Evolutionary conservation across 768 basidiomycete species (phyloP).

Genomic region (Podaxis sp.): DNA sequence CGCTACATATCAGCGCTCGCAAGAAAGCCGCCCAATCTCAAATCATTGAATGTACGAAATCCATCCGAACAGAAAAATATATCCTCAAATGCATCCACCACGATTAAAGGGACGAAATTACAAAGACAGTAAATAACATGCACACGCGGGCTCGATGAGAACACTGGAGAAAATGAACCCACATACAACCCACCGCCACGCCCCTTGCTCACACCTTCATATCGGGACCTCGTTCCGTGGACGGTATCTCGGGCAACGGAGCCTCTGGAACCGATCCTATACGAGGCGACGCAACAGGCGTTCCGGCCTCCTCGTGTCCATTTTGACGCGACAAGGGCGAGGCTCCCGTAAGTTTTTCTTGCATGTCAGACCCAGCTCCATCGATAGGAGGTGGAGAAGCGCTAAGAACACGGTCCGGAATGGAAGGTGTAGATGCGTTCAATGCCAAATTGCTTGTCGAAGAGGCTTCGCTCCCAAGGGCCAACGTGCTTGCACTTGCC

Average conservation of each 20-base stretch:
- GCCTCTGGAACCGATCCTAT: neutral
- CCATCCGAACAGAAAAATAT: neutral
- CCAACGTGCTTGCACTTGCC: constrained; percentile 7
- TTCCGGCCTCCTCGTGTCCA: neutral
- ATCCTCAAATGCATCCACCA: neutral
- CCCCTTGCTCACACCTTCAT: neutral
- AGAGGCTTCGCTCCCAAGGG: neutral
- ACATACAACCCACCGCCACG: neutral
- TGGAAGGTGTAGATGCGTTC: neutral
- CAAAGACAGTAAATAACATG: neutral
- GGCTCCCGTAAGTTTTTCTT: neutral
- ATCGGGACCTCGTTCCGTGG: neutral
- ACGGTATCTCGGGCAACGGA: neutral
- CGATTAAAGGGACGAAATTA: neutral
- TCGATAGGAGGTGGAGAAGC: constrained; percentile 4
- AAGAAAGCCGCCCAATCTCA: neutral
- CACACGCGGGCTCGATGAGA: neutral
- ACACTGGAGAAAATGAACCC: neutral
- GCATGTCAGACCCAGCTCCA: neutral
- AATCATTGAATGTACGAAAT: neutral
- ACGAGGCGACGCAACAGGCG: neutral
- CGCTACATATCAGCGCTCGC: neutral
- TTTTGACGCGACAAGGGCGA: neutral
- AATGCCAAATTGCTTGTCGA: neutral
- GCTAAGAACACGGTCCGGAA: constrained; percentile 5